These are phyloP conservation scores for Cyclotella atomus DNA, from an alignment of 108 stramenopile species.

Conservation along the genomic window DNA sequence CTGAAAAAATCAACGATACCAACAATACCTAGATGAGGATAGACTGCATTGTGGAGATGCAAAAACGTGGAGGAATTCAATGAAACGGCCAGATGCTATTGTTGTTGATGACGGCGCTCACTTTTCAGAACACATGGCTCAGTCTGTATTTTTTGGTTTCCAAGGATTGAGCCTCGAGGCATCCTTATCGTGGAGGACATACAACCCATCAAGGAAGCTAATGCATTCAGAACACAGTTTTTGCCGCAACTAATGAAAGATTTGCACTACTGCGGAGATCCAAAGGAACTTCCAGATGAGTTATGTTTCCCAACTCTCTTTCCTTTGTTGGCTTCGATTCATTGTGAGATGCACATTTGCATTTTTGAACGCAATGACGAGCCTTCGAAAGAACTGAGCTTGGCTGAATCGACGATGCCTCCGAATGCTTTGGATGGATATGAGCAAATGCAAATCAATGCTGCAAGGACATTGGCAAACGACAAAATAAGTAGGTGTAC, in stretches of 20 bases:
- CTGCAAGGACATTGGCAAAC: conserved; percentile 29
- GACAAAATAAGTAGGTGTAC: no score
- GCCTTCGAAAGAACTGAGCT: conserved; percentile 31
- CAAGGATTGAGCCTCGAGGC: conserved; percentile 59
- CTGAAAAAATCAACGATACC: conserved; percentile 43
- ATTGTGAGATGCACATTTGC: conserved; percentile 77
- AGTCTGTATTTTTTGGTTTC: conserved; percentile 63
- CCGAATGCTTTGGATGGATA: conserved; percentile 29
- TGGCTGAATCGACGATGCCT: conserved; percentile 39
- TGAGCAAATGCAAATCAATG: conserved; percentile 40
- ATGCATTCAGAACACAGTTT: conserved; percentile 60
- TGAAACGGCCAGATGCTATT: conserved; percentile 54
- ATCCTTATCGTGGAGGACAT: conserved; percentile 65
- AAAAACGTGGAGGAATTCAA: conserved; percentile 27
- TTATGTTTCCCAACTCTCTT: conserved; percentile 63
- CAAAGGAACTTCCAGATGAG: conserved; percentile 21
- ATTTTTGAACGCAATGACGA: conserved; percentile 61
- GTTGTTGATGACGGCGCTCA: conserved; percentile 72
- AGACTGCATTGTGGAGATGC: conserved; percentile 71
- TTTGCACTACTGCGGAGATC: conserved; percentile 68
- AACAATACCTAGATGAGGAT: conserved; percentile 43
- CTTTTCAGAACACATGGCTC: conserved; percentile 56
- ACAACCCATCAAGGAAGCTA: conserved; percentile 41
- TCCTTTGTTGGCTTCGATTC: conserved; percentile 50
- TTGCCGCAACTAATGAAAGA: conserved; percentile 66